phyloP scores from a whole-genome alignment of 2,329 filamentous ascomycete species.

The Colletotrichum nymphaeae region DNA sequence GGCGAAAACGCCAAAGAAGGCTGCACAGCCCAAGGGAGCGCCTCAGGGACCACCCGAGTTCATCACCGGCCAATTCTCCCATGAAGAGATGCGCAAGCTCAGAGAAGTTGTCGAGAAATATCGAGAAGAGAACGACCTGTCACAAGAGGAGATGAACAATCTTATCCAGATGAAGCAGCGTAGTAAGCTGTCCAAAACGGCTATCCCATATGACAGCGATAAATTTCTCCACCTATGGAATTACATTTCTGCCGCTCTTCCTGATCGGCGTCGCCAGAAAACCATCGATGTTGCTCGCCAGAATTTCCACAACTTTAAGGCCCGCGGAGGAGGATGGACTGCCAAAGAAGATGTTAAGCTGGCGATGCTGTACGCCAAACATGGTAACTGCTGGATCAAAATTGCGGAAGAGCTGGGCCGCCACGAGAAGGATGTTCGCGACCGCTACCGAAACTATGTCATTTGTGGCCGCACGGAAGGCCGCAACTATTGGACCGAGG shows the following conservation, averaged over 20 bases:
- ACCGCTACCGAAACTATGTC: constrained; percentile 77
- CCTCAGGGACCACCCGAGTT: background rate
- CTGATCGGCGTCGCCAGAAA: constrained; percentile 63
- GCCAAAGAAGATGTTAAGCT: constrained; percentile 68
- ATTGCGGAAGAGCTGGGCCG: constrained; percentile 74
- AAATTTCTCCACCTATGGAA: constrained; percentile 61
- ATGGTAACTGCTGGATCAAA: constrained; percentile 68
- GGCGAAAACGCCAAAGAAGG: constrained; percentile 1
- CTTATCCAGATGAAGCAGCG: constrained; percentile 47
- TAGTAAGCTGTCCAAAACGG: constrained; percentile 42
- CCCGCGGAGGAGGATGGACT: constrained; percentile 68
- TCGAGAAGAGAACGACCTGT: constrained; percentile 54
- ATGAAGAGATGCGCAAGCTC: constrained; percentile 55
- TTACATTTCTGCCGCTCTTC: constrained; percentile 58
- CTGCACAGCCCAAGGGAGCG: background rate
- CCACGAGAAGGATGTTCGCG: constrained; percentile 73
- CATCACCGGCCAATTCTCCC: constrained; percentile 53
- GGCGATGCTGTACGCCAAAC: constrained; percentile 54
- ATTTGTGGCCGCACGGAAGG: constrained; percentile 63
- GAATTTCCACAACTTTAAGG: constrained; percentile 73
- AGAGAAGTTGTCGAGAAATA: constrained; percentile 56
- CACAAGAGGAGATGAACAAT: constrained; percentile 59
- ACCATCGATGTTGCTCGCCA: constrained; percentile 69
- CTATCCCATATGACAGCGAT: constrained; percentile 43
- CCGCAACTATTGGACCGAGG: constrained; percentile 67